Percentiles rank a stretch among this genome's conserved stretches.
These are phyloP conservation scores for Acer campestre DNA, from an alignment of 345 rosid species.

Conservation along the genomic window DNA sequence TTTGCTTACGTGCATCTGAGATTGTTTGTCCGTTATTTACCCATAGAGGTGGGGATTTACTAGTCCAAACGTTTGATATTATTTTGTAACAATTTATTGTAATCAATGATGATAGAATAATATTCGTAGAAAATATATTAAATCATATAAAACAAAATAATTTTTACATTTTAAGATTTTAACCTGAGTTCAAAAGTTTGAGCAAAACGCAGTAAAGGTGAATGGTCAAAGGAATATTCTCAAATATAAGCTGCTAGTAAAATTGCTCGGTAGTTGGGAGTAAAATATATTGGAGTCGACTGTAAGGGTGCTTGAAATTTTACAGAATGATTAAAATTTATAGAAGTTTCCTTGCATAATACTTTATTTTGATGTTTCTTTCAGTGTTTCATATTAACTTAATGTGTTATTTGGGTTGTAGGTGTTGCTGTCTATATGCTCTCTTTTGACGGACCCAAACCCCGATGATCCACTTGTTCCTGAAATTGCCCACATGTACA, in stretches of 20 bases:
- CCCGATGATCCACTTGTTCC: conserved; percentile 22
- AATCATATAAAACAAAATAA: neutral
- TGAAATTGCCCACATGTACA: conserved; percentile 24
- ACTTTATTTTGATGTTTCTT: no score
- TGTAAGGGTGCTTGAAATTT: no score
- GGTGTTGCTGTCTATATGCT: conserved; percentile 22
- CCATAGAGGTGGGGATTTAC: neutral
- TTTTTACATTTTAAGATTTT: no score
- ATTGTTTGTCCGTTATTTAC: neutral
- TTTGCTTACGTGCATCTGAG: neutral
- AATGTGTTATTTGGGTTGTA: neutral
- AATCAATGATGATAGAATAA: no score
- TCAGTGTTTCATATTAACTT: neutral
- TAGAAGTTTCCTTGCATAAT: neutral
- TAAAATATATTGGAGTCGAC: neutral
- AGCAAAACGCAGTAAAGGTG: neutral
- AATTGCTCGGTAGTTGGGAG: neutral
- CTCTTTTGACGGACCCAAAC: conserved; percentile 19
- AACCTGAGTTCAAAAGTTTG: neutral
- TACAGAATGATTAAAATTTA: neutral
- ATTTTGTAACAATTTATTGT: no score
- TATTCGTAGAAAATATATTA: no score
- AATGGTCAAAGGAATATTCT: no score
- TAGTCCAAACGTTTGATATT: neutral
- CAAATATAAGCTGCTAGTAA: neutral